phyloP scores from a whole-genome alignment of 1,284 basidiomycete species.

The Ceratobasidium papillatum region DNA sequence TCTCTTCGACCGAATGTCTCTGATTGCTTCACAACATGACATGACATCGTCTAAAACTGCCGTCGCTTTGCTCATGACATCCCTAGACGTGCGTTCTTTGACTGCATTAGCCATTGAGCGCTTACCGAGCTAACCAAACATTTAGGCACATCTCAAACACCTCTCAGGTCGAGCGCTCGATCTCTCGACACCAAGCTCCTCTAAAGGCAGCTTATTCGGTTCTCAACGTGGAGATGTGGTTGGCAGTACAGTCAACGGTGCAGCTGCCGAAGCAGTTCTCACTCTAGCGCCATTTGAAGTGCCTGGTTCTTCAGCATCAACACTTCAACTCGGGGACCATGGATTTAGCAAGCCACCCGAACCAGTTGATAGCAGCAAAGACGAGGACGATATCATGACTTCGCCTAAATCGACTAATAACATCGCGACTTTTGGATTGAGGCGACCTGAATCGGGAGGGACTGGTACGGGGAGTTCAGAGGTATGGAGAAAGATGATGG shows the following conservation, averaged over 20 bases:
- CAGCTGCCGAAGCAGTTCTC: constrained; percentile 73
- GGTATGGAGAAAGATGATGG: constrained; percentile 34
- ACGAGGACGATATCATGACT: constrained; percentile 22
- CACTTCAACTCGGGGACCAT: constrained; percentile 59
- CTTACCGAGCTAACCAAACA: neutral
- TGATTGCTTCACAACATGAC: constrained; percentile 80
- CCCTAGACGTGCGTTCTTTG: constrained; percentile 67
- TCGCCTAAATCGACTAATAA: constrained; percentile 10
- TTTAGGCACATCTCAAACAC: constrained; percentile 80
- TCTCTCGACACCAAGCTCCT: constrained; percentile 66
- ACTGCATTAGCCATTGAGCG: neutral
- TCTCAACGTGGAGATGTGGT: constrained; percentile 62
- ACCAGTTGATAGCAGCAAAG: neutral
- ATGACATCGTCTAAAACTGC: constrained; percentile 69
- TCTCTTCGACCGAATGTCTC: constrained; percentile 77
- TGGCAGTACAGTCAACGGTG: constrained; percentile 58
- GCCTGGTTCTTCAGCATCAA: constrained; percentile 77
- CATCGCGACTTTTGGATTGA: constrained; percentile 11
- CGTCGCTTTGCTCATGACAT: constrained; percentile 73
- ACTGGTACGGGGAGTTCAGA: constrained; percentile 22
- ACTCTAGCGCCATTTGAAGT: constrained; percentile 77
- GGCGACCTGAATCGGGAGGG: constrained; percentile 19
- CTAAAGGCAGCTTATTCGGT: constrained; percentile 78
- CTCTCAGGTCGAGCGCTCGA: constrained; percentile 79
- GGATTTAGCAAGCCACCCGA: constrained; percentile 23